Percentiles rank a stretch among this genome's conserved stretches.
phyloP scores from a whole-genome alignment of 2,329 filamentous ascomycete genomes.

The Penicillium sp. region DNA sequence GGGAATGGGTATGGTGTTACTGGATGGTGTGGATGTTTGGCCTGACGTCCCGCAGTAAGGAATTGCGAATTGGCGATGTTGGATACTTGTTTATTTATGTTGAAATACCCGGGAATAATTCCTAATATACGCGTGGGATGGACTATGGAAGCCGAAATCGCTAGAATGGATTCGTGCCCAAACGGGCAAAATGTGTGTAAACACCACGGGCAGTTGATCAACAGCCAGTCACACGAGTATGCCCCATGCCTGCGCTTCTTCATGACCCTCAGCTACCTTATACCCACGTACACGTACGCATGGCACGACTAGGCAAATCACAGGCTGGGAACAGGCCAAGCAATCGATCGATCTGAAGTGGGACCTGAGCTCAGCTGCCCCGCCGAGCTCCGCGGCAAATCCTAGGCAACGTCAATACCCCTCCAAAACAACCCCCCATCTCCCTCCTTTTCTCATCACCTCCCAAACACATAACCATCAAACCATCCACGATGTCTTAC shows the following conservation, averaged over 20 bases:
- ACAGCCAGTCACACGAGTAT: not conserved
- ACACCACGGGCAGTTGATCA: no score
- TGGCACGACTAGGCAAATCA: not conserved
- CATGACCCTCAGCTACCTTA: not conserved
- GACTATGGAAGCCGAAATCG: no score
- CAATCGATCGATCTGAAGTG: not conserved
- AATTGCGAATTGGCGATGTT: not conserved
- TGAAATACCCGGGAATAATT: no score
- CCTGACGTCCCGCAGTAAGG: conserved; percentile 5
- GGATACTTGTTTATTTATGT: no score
- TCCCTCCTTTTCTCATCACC: not conserved
- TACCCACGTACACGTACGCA: not conserved
- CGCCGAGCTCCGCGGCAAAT: not conserved
- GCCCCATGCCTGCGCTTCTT: not conserved
- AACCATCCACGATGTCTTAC: conserved; percentile 21
- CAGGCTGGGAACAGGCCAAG: not conserved
- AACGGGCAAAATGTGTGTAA: no score
- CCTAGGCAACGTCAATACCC: not conserved
- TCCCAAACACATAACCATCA: not conserved
- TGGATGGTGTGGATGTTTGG: conserved; percentile 51
- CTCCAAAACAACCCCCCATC: conserved; percentile 7
- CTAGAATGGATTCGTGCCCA: no score
- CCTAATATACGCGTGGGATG: no score
- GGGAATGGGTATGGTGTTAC: conserved; percentile 49
- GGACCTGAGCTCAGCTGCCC: not conserved